phyloP scores from a whole-genome alignment of 495 filamentous ascomycete genomes.

The Aspergillus ostianus region DNA sequence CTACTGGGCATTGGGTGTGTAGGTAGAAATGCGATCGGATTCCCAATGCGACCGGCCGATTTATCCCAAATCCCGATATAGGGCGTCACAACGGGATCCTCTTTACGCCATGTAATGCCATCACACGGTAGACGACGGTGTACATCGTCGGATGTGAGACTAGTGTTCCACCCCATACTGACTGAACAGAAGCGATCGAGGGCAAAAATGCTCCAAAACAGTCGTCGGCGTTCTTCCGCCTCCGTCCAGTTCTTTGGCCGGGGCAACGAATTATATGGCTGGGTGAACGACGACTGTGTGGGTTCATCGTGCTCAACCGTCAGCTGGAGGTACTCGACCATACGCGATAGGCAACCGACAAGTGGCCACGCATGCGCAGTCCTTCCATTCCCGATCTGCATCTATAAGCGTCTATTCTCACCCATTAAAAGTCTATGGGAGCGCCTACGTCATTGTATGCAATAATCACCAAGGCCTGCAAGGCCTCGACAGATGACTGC shows the following conservation, averaged over 20 bases:
- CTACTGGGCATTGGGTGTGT: constrained; percentile 8
- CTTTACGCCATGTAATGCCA: constrained; percentile 31
- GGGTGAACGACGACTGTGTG: neutral
- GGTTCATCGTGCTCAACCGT: constrained; percentile 26
- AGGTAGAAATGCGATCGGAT: constrained; percentile 26
- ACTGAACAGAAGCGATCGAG: constrained; percentile 46
- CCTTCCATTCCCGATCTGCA: constrained; percentile 31
- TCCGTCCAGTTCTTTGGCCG: constrained; percentile 45
- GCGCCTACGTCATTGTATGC: constrained; percentile 29
- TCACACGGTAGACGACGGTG: constrained; percentile 21
- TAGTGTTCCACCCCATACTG: constrained; percentile 36
- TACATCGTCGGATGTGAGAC: constrained; percentile 33
- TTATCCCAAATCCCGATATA: constrained; percentile 45
- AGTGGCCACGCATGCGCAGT: constrained; percentile 32
- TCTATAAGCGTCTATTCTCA: too few relatives aligned
- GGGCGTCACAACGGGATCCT: constrained; percentile 32
- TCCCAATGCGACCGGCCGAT: constrained; percentile 33
- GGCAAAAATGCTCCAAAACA: constrained; percentile 53
- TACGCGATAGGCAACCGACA: constrained; percentile 36
- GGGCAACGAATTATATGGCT: constrained; percentile 17
- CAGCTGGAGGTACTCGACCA: constrained; percentile 38
- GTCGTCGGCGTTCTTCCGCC: constrained; percentile 49
- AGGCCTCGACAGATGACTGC: constrained; percentile 32
- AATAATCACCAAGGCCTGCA: constrained; percentile 37
- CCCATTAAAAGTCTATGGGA: too few relatives aligned